Percentiles rank a stretch among this genome's conserved stretches.
Evolutionary conservation across 1,284 basidiomycete genomes (phyloP).

Genomic region (Malassezia brasiliensis): DNA sequence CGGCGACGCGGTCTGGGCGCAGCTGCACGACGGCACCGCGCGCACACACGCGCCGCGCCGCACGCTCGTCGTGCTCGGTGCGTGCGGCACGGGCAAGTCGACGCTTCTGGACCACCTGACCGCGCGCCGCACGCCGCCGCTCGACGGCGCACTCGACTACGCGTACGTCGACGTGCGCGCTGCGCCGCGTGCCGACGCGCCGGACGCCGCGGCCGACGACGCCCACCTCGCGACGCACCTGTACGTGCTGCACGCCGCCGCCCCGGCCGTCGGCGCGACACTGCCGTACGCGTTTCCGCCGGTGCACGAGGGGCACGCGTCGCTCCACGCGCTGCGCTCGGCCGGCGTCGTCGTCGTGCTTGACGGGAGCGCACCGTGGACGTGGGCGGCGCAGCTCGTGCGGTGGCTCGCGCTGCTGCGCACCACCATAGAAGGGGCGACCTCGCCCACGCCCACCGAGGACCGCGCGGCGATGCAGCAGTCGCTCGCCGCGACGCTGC

Average conservation of each 20-base stretch:
- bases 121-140: neutral
- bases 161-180: neutral
- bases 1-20: constrained; percentile 6
- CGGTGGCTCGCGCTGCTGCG: constrained; percentile 59
- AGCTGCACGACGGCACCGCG: constrained; percentile 8
- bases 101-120: constrained; percentile 4
- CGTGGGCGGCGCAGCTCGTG: constrained; percentile 75
- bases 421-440: constrained; percentile 2
- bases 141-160: neutral
- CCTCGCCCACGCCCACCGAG: neutral
- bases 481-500: neutral
- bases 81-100: constrained; percentile 13
- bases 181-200: no score
- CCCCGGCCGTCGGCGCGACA: constrained; percentile 63
- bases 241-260: constrained; percentile 74
- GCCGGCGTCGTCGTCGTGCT: constrained; percentile 74
- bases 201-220: neutral
- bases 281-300: constrained; percentile 70
- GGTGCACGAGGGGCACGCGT: constrained; percentile 21
- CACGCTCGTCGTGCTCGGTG: constrained; percentile 16
- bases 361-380: constrained; percentile 93
- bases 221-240: neutral
- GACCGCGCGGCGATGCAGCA: constrained; percentile 11
- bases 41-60: constrained; percentile 1
- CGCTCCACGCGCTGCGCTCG: constrained; percentile 57